Evolutionary conservation across 176 grass and related monocot species (phyloP).

Genomic region (Saccharum officinarum): DNA sequence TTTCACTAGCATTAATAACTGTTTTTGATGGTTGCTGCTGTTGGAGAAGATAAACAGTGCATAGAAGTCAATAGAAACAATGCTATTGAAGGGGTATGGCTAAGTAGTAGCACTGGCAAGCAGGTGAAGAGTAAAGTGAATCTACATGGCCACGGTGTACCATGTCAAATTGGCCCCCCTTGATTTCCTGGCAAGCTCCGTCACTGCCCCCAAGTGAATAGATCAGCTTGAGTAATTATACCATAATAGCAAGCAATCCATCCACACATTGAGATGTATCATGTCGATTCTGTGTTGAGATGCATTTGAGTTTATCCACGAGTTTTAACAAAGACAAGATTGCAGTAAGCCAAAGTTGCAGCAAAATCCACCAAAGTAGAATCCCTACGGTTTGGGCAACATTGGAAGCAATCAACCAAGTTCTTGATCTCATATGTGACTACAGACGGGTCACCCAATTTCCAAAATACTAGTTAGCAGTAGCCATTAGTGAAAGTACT

Average conservation of each 20-base stretch:
- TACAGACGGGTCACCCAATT: neutral
- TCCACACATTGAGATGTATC: neutral
- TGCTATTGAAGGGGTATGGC: no score
- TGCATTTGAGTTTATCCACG: neutral
- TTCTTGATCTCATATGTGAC: neutral
- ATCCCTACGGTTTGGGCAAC: neutral
- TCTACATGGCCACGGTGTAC: no score
- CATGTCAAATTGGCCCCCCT: no score
- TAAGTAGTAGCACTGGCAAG: no score
- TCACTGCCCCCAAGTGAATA: neutral
- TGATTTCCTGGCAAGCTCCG: no score
- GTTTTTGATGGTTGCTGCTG: no score
- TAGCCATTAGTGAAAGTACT: neutral
- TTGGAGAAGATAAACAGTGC: no score
- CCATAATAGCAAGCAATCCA: neutral
- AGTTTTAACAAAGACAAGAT: neutral
- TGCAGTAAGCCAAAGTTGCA: neutral
- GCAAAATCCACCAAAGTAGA: neutral
- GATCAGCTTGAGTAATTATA: neutral
- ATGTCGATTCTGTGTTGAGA: neutral
- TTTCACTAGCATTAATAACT: no score
- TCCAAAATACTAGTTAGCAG: neutral
- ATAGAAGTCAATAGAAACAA: no score
- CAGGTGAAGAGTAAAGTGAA: no score
- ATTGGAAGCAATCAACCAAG: neutral